A percentile compares a stretch with the other conserved stretches of the same genome.
phyloP scores from a whole-genome alignment of 129 eudicot genomes.

The Flaveria sonorensis region DNA sequence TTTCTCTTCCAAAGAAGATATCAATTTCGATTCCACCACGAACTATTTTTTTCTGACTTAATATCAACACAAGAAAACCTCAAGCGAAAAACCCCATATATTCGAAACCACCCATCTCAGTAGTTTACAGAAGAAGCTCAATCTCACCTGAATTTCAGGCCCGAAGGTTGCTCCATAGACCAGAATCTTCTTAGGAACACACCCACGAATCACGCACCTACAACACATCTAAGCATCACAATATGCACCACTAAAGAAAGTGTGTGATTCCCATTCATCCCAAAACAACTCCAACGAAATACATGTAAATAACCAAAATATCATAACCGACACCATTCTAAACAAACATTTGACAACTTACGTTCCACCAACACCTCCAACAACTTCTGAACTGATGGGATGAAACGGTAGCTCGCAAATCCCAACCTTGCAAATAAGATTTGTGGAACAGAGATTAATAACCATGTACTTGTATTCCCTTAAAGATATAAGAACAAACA shows the following conservation, averaged over 20 bases:
- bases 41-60: neutral
- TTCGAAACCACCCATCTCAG: neutral
- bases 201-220: slow-evolving; percentile 98
- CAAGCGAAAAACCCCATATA: neutral
- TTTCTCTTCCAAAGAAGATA: neutral
- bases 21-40: neutral
- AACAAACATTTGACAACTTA: slow-evolving; percentile 41
- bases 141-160: slow-evolving; percentile 87
- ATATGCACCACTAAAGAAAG: neutral
- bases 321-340: slow-evolving; percentile 1
- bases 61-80: neutral
- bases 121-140: slow-evolving; percentile 22
- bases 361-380: slow-evolving; percentile 99
- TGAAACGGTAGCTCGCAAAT: slow-evolving; percentile 98
- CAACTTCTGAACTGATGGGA: slow-evolving; percentile 85
- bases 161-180: slow-evolving; percentile 93
- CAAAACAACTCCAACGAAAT: neutral
- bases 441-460: neutral
- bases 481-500: no score
- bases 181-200: slow-evolving; percentile 95
- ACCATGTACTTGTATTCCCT: neutral
- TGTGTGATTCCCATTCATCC: neutral
- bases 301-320: neutral
- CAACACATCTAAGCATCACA: slow-evolving; percentile 30
- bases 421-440: slow-evolving; percentile 60